Evolutionary conservation across 148 eudicot species (phyloP).

Genomic region (Spergularia marina): DNA sequence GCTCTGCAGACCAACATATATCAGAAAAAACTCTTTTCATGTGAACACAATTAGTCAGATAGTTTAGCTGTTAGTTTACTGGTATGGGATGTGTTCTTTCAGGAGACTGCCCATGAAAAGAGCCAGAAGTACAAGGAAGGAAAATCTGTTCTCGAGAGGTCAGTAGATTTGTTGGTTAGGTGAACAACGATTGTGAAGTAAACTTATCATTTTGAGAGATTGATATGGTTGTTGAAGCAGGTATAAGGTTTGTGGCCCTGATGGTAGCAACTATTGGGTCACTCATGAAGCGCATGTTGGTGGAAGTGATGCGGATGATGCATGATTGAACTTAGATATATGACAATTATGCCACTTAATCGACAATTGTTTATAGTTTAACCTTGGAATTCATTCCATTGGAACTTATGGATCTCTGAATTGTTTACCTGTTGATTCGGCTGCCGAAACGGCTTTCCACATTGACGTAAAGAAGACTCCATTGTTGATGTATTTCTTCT

Average conservation of each 20-base stretch:
- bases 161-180: conserved; percentile 20
- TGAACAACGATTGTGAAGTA: background rate
- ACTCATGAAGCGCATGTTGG: conserved; percentile 59
- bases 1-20: conserved; percentile 31
- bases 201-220: background rate
- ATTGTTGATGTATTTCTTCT: conserved; percentile 19
- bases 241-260: conserved; percentile 80
- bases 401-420: conserved; percentile 27
- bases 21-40: conserved; percentile 2
- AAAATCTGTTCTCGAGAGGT: conserved; percentile 96
- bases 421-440: conserved; percentile 27
- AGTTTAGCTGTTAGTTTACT: conserved; percentile 22
- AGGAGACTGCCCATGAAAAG: conserved; percentile 92
- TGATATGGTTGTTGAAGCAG: conserved; percentile 35
- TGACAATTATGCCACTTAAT: conserved; percentile 22
- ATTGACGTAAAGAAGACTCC: conserved; percentile 24
- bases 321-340: conserved; percentile 32
- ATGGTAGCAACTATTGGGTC: conserved; percentile 79
- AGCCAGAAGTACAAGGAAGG: conserved; percentile 97
- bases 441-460: conserved; percentile 12
- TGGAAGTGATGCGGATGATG: conserved; percentile 89
- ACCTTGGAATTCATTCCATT: conserved; percentile 23
- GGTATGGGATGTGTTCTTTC: conserved; percentile 33
- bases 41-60: background rate
- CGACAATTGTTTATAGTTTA: conserved; percentile 59